phyloP scores from a whole-genome alignment of 768 basidiomycete genomes.

The Rickenella mellea region DNA sequence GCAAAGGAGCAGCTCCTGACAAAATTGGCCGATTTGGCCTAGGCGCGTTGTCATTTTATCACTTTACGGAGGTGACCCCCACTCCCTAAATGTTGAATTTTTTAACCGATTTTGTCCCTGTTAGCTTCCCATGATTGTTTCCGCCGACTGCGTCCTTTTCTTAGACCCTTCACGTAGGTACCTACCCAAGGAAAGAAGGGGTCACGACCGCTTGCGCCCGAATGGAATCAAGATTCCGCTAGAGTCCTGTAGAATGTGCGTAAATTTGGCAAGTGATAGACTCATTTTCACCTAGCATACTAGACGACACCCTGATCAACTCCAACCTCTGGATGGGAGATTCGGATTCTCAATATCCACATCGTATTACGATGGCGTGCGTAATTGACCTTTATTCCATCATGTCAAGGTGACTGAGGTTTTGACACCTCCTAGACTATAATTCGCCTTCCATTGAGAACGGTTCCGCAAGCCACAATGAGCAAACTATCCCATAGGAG shows the following conservation, averaged over 20 bases:
- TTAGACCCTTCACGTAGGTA: constrained; percentile 36
- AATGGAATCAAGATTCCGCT: constrained; percentile 15
- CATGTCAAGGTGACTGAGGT: not conserved
- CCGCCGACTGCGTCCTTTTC: constrained; percentile 23
- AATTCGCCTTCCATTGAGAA: constrained; percentile 36
- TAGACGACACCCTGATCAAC: constrained; percentile 34
- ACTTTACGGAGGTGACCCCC: constrained; percentile 35
- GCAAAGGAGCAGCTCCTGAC: constrained; percentile 26
- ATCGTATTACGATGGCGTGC: constrained; percentile 29
- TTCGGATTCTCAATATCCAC: constrained; percentile 26
- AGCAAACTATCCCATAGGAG: too few species aligned
- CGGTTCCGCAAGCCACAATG: too few species aligned
- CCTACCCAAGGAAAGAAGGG: constrained; percentile 21
- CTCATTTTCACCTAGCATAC: not conserved
- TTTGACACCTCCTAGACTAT: constrained; percentile 24
- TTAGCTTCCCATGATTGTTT: constrained; percentile 25
- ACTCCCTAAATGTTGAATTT: constrained; percentile 10
- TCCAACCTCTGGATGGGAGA: constrained; percentile 27
- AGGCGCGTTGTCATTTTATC: constrained; percentile 43
- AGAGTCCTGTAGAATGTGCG: constrained; percentile 24
- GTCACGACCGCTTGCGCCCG: too few species aligned
- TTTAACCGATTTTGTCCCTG: constrained; percentile 1
- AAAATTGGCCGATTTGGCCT: constrained; percentile 44
- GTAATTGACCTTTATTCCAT: constrained; percentile 12
- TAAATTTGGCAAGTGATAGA: not conserved